Base-by-base conservation (phyloP, 371 early-diverging fungal genomes). In the Rhizopus microsporus region DNA sequence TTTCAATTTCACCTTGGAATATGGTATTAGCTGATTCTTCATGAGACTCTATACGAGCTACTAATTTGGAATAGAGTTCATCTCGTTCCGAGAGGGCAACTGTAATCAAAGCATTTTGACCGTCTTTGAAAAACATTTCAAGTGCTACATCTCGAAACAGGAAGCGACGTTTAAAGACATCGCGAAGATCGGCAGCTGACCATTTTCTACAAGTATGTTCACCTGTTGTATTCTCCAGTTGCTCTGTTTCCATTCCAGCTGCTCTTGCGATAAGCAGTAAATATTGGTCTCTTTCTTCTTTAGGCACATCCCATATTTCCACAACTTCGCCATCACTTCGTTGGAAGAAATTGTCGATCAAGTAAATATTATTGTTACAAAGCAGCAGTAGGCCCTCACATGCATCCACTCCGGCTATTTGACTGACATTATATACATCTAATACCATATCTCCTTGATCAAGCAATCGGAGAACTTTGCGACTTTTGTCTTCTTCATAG, bases 111-210 rank as follows among this genome's bases (percentile, higher is more conserved):
- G 85, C 87, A 56, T 85, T 91, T 9, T 87, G 80, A 6, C 92
- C 92, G 60, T 92, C 91, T 0, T 73, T 80, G 59, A 89, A 82
- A 64, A 92, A 92, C 13, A 92, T 77, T 67, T 92, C 92, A 13
- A 91, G 46, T 0, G 90, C 92, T 10, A 91, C 90, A 63, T 89
- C 86, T 42, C 92, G 60, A 50, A 88, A 87, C 15, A 87, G 62
- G 58, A 86, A 89, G 49, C 83, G 80, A 30, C 89, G 67, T 59
- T 84, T 87, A 56, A 88, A 90, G 0, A 92, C 87, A 67, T 92
- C 92, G 31, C 81, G 81, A 32, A 90, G 81, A 56, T 90, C 90
- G 4, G 78, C 77, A 51, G 80, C 86, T 12, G 78, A 64, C 82
- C 87, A 90, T 65, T 81, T 78, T 49, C 85, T 60, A 54, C 86